Evolutionary conservation across 2,329 filamentous ascomycete genomes (phyloP), one percentile per base, ranked within the genome.

Genomic region (Pestalotiopsis sp.): DNA sequence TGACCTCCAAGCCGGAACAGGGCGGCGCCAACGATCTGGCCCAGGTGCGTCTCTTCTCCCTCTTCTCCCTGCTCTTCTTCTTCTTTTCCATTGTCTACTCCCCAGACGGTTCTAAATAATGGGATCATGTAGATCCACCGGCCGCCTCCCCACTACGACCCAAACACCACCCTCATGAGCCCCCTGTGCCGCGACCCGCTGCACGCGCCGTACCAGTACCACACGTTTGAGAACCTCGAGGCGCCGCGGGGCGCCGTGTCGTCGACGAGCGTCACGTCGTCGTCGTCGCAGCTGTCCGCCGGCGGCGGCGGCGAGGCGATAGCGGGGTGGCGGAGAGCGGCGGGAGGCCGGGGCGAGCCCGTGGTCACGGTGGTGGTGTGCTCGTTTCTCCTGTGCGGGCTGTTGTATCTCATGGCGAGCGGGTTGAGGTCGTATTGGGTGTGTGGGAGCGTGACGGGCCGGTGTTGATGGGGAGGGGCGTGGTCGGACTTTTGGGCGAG

Each of bases 211-310:
- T 49, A 49, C 14, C 62, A 65, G 6, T 65, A 65, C 62, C 62
- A 65, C 13, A 65, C 62, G 5, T 65, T 65, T 40, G 62, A 65
- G 25, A 65, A 65, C 38, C 62, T 65, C 62, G 62, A 65, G 62
- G 62, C 62, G 13, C 62, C 62, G 62, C 31, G 36, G 45, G 17
- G 17, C 17, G 45, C 45, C 59, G 62, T 52, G 9, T 12, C 40
- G 20, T 65, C 62, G 12, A 41, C 62, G 38, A 65, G 40, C 62
- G 23, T 62, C 5, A 36, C 59, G 5, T 36, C 59, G 59, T 4
- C 20, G 45, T 52, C 45, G 17, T 52, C 45, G n/a, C 20, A 17
- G 45, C 3, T 45, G 14, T 12, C 12, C 2, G 45, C 17, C 2
- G 61, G 23, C 38, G 31, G 23, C 1, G 61, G 40, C 9, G 62